These are phyloP conservation scores for Sarocladiaceae sp. DNA, from an alignment of 2,329 filamentous ascomycete genomes.

Conservation along the genomic window DNA sequence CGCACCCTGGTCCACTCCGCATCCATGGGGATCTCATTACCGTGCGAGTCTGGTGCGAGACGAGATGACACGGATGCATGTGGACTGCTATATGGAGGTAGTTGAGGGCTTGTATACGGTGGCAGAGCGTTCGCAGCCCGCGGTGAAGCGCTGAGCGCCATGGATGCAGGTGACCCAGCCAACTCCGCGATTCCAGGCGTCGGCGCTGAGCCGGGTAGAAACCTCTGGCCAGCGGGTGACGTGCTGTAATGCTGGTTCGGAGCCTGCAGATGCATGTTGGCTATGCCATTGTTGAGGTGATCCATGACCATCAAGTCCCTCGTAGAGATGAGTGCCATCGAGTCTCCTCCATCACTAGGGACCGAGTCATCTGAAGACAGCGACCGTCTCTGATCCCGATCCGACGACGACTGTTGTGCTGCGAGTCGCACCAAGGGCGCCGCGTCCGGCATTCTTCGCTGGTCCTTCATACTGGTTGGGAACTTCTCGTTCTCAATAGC, in stretches of 20 bases:
- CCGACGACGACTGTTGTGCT: background rate
- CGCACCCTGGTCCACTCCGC: slow-evolving; percentile 54
- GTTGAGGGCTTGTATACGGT: slow-evolving; percentile 3
- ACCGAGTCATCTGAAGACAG: slow-evolving; percentile 30
- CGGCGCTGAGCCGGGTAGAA: slow-evolving; percentile 18
- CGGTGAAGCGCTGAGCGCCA: slow-evolving; percentile 4
- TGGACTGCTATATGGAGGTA: slow-evolving; percentile 2
- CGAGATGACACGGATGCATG: slow-evolving; percentile 14
- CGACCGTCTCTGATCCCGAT: slow-evolving; percentile 11
- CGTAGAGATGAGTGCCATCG: slow-evolving; percentile 47
- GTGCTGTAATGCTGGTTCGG: slow-evolving; percentile 26
- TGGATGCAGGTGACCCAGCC: slow-evolving; percentile 2
- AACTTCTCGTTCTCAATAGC: slow-evolving; percentile 34
- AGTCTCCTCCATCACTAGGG: slow-evolving; percentile 22
- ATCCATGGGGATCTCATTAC: slow-evolving; percentile 47
- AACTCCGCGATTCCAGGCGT: slow-evolving; percentile 20
- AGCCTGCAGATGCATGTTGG: slow-evolving; percentile 33
- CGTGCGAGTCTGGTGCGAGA: slow-evolving; percentile 51
- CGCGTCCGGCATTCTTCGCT: slow-evolving; percentile 25
- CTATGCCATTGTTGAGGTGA: slow-evolving; percentile 32
- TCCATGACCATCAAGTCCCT: slow-evolving; percentile 46
- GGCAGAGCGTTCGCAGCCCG: background rate
- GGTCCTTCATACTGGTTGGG: slow-evolving; percentile 31
- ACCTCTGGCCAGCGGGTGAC: slow-evolving; percentile 30
- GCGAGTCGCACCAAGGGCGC: slow-evolving; percentile 6